Evolutionary conservation across 768 basidiomycete genomes (phyloP).

Genomic region (Boletales sp.): DNA sequence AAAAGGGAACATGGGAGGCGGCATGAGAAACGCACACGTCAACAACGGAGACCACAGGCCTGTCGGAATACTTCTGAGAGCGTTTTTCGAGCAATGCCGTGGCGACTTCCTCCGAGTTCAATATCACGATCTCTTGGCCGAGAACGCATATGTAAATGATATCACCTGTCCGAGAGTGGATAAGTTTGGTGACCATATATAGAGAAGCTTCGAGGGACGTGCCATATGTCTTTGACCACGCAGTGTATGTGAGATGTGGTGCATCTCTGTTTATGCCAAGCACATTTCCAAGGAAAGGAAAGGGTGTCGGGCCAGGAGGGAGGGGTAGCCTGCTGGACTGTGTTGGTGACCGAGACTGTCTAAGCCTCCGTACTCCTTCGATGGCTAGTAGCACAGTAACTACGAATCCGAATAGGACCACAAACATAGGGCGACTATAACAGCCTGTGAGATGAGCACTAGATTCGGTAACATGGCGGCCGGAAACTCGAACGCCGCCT

Average conservation of each 20-base stretch:
- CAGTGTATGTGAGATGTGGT: slow-evolving; percentile 11
- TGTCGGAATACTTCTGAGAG: slow-evolving; percentile 46
- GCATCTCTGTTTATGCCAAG: slow-evolving; percentile 6
- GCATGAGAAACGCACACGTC: slow-evolving; percentile 1
- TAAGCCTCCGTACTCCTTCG: background rate
- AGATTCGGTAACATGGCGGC: no score
- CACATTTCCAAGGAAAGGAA: slow-evolving; percentile 13
- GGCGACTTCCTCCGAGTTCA: slow-evolving; percentile 45
- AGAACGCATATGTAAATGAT: slow-evolving; percentile 27
- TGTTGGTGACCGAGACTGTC: background rate
- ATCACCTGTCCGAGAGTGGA: background rate
- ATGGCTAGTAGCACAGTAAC: slow-evolving; percentile 1
- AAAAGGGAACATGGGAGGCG: background rate
- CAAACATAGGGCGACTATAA: background rate
- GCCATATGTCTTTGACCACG: slow-evolving; percentile 20
- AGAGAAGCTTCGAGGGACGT: background rate
- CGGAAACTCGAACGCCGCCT: no score
- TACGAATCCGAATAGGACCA: slow-evolving; percentile 1
- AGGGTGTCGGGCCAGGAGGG: slow-evolving; percentile 16
- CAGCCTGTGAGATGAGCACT: no score
- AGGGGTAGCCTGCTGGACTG: background rate
- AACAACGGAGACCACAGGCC: background rate
- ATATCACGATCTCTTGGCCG: slow-evolving; percentile 44
- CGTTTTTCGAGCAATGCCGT: slow-evolving; percentile 50
- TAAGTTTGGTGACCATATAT: no score